These are phyloP conservation scores for Lojkania enalia DNA, from an alignment of 2,329 filamentous ascomycete species.

Conservation along the genomic window DNA sequence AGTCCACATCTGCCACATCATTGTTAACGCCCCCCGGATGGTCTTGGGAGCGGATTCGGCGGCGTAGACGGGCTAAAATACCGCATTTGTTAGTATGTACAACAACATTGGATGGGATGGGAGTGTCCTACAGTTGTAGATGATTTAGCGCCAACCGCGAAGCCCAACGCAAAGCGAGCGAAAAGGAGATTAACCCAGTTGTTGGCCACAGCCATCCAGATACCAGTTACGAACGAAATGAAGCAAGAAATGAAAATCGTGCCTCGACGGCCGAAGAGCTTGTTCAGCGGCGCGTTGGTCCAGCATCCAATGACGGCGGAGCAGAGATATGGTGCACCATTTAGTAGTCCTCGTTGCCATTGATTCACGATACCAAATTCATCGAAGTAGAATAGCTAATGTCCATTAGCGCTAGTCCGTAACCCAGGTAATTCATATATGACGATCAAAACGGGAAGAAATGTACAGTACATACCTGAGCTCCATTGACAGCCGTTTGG, in stretches of 20 bases:
- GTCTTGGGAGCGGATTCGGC: constrained; percentile 54
- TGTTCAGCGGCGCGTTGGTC: constrained; percentile 39
- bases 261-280: constrained; percentile 35
- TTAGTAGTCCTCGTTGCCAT: constrained; percentile 34
- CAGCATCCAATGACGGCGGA: constrained; percentile 48
- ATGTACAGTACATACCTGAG: too few relatives aligned
- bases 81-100: not conserved
- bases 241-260: constrained; percentile 40
- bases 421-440: too few relatives aligned
- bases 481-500: constrained; percentile 39
- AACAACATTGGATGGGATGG: too few relatives aligned
- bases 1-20: constrained; percentile 57
- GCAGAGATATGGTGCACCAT: constrained; percentile 36
- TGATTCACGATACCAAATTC: constrained; percentile 35
- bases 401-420: too few relatives aligned
- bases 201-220: constrained; percentile 37
- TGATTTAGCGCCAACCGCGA: constrained; percentile 39
- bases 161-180: constrained; percentile 37
- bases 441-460: too few relatives aligned
- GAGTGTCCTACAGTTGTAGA: constrained; percentile 39
- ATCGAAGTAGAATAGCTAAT: constrained; percentile 32
- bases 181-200: constrained; percentile 38
- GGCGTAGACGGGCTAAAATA: constrained; percentile 48
- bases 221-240: constrained; percentile 37
- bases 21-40: constrained; percentile 55